phyloP scores from a whole-genome alignment of 1,284 basidiomycete species.

The Gomphus bonarii region DNA sequence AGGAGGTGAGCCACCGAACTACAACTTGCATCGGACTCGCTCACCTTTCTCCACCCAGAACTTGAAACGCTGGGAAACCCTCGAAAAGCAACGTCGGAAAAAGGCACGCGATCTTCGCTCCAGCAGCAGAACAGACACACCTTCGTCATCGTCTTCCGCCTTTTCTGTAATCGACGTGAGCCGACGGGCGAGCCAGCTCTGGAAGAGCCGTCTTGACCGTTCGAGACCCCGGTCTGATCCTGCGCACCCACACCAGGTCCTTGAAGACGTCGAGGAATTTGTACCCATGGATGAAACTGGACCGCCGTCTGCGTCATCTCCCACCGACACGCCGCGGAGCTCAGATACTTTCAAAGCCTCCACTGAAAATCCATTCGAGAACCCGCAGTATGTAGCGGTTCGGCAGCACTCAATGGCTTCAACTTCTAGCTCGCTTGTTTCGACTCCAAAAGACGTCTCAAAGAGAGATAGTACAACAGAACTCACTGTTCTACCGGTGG shows the following conservation, averaged over 20 bases:
- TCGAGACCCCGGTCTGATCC: conserved; percentile 21
- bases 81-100: conserved; percentile 59
- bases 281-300: conserved; percentile 24
- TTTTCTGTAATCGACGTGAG: conserved; percentile 45
- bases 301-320: conserved; percentile 33
- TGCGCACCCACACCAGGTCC: conserved; percentile 6
- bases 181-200: conserved; percentile 45
- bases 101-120: conserved; percentile 40
- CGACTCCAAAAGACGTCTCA: conserved; percentile 5
- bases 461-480: neutral
- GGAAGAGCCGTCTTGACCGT: conserved; percentile 24
- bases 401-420: neutral
- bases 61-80: conserved; percentile 60
- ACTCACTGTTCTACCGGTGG: neutral
- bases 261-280: conserved; percentile 17
- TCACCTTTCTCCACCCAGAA: conserved; percentile 35
- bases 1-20: conserved; percentile 42
- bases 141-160: conserved; percentile 17
- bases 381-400: conserved; percentile 18
- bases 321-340: conserved; percentile 18
- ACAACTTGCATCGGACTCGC: neutral
- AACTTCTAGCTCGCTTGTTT: conserved; percentile 11
- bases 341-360: conserved; percentile 18
- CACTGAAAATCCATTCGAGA: conserved; percentile 31
- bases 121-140: neutral